A percentile compares a stretch with the other conserved stretches of the same genome.
These are phyloP conservation scores for Ophiostoma sp. DNA, from an alignment of 2,329 filamentous ascomycete species.

Conservation along the genomic window DNA sequence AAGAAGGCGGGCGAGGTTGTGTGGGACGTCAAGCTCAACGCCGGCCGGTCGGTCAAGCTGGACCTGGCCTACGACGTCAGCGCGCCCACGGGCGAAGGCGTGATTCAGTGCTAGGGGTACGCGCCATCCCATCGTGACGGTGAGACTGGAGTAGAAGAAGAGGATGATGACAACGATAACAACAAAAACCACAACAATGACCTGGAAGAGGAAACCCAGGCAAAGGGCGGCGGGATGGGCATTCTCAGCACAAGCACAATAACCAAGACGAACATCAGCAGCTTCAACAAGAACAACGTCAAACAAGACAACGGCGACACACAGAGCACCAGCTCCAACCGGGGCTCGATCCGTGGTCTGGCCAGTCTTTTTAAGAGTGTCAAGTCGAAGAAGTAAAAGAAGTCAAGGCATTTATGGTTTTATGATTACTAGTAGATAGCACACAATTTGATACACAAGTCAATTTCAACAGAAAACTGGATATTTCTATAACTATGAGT, in stretches of 20 bases:
- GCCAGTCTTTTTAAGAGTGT: not conserved
- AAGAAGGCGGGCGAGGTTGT: constrained; percentile 58
- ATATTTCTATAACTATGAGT: not conserved
- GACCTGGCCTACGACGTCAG: constrained; percentile 62
- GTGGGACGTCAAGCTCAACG: constrained; percentile 60
- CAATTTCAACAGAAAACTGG: not conserved
- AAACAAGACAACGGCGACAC: not conserved
- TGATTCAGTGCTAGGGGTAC: constrained; percentile 32
- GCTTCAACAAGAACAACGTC: not conserved
- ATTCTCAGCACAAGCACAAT: not conserved
- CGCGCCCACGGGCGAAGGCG: constrained; percentile 52
- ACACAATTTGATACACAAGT: not conserved
- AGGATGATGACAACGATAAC: not conserved
- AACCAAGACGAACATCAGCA: not conserved
- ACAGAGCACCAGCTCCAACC: not conserved
- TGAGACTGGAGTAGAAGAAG: not conserved
- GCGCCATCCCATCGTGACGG: constrained; percentile 17
- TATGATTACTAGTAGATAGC: not conserved
- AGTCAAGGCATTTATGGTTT: not conserved
- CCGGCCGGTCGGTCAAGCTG: constrained; percentile 58
- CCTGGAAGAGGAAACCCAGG: not conserved
- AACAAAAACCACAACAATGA: not conserved
- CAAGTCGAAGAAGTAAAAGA: not conserved
- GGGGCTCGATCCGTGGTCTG: constrained; percentile 9
- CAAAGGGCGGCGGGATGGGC: not conserved